Conservation (phyloP, 2,329 filamentous ascomycete species). For the Nigrospora oryzae region DNA sequence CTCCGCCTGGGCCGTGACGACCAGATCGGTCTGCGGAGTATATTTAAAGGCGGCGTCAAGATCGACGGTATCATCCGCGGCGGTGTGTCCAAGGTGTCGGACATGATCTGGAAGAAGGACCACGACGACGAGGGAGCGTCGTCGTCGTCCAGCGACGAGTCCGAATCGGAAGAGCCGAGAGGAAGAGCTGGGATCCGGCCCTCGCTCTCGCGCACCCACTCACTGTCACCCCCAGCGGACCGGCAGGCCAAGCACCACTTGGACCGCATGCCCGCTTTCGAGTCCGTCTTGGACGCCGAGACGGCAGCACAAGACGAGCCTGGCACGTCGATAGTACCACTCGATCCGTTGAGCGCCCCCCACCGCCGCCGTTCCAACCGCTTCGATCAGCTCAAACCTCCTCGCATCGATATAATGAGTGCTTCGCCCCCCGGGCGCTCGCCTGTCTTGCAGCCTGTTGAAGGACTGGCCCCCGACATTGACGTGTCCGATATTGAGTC, state of each 20-base stretch:
- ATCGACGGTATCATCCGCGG: constrained; percentile 64
- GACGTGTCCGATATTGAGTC: constrained; percentile 32
- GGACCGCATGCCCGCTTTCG: constrained; percentile 44
- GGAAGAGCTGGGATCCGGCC: constrained; percentile 28
- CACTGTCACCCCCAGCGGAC: constrained; percentile 19
- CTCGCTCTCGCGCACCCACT: constrained; percentile 24
- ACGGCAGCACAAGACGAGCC: constrained; percentile 12
- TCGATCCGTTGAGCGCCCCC: constrained; percentile 15
- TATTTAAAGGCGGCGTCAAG: constrained; percentile 65
- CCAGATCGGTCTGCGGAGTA: constrained; percentile 54
- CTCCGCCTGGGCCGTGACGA: constrained; percentile 35
- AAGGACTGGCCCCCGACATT: constrained; percentile 15
- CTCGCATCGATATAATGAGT: constrained; percentile 36
- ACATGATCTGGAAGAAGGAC: constrained; percentile 50
- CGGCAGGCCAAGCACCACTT: constrained; percentile 35
- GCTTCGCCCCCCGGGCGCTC: constrained; percentile 27
- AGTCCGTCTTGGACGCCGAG: constrained; percentile 22
- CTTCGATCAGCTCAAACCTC: constrained; percentile 40
- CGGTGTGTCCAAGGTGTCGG: constrained; percentile 47
- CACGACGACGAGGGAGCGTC: constrained; percentile 18
- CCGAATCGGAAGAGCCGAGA: constrained; percentile 33
- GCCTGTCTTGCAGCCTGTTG: constrained; percentile 13
- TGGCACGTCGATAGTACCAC: constrained; percentile 4
- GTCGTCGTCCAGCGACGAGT: constrained; percentile 38
- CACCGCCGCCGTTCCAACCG: constrained; percentile 32